Percentiles rank a stretch among this genome's conserved stretches.
phyloP scores from a whole-genome alignment of 164 flowering plant genomes.

The Aristolochia fimbriata region DNA sequence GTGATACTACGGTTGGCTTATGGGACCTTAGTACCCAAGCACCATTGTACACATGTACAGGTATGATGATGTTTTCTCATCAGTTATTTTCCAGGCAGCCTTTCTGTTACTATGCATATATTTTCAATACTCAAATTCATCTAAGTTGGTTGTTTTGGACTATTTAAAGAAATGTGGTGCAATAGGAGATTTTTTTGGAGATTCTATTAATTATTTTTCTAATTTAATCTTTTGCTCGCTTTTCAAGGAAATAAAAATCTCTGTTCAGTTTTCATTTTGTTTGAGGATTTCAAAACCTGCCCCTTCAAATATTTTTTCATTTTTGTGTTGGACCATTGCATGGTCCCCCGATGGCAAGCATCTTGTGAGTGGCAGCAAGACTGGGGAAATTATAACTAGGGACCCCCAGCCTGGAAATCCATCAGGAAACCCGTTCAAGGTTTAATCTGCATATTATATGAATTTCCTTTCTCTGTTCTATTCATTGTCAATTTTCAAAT shows the following conservation, averaged over 20 bases:
- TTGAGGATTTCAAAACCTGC: not conserved
- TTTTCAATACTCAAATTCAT: not conserved
- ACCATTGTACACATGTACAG: slow-evolving; percentile 79
- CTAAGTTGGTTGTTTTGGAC: no score
- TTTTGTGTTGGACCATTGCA: slow-evolving; percentile 86
- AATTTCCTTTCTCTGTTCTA: not conserved
- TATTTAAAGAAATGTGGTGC: no score
- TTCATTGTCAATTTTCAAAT: no score
- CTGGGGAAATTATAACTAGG: slow-evolving; percentile 86
- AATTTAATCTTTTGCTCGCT: no score
- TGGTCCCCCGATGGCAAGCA: slow-evolving; percentile 98
- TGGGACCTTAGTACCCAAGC: slow-evolving; percentile 96
- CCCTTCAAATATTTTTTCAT: slow-evolving; percentile 19
- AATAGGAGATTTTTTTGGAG: no score
- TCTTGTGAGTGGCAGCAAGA: slow-evolving; percentile 93
- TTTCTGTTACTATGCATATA: not conserved
- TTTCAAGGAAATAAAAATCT: not conserved
- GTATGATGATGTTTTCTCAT: slow-evolving; percentile 26
- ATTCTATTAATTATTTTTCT: no score
- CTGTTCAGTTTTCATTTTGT: not conserved
- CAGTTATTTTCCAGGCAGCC: not conserved
- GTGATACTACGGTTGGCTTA: slow-evolving; percentile 88
- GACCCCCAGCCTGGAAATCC: slow-evolving; percentile 79
- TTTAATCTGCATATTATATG: slow-evolving; percentile 16
- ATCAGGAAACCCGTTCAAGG: slow-evolving; percentile 65